phyloP scores from a whole-genome alignment of 306 rosid species.

The Vicia sativa region DNA sequence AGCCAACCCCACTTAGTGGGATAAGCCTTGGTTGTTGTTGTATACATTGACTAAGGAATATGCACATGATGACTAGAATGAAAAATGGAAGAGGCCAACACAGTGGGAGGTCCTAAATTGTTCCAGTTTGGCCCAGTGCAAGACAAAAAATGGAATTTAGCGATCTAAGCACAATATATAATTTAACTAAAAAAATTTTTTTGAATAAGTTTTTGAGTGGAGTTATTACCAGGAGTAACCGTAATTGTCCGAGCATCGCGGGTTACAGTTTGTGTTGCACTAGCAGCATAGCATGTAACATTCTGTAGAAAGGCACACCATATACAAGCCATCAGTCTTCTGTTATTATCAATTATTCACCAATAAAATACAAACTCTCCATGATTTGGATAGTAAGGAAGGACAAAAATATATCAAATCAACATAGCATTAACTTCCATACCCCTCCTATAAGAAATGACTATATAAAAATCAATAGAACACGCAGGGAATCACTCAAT shows the following conservation, averaged over 20 bases:
- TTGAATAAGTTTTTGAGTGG: too few species aligned
- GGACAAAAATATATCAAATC: not conserved
- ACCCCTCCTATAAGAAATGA: slow-evolving; percentile 2
- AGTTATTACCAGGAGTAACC: slow-evolving; percentile 64
- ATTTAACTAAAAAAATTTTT: too few species aligned
- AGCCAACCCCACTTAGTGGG: too few species aligned
- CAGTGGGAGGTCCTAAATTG: not conserved
- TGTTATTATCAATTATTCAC: not conserved
- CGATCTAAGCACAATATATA: not conserved
- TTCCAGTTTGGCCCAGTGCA: not conserved
- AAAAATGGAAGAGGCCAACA: slow-evolving; percentile 11
- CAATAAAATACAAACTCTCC: not conserved
- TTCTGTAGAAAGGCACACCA: slow-evolving; percentile 50
- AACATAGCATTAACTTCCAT: slow-evolving; percentile 13
- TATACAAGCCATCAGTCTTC: slow-evolving; percentile 30
- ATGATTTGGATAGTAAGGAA: slow-evolving; percentile 7
- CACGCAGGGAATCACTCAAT: slow-evolving; percentile 13
- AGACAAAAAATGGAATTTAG: slow-evolving; percentile 8
- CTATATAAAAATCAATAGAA: not conserved
- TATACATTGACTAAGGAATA: slow-evolving; percentile 3
- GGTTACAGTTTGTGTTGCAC: slow-evolving; percentile 67
- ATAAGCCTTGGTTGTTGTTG: too few species aligned
- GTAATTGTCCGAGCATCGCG: slow-evolving; percentile 60
- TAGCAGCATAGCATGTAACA: slow-evolving; percentile 55
- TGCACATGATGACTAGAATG: slow-evolving; percentile 5